Conservation (phyloP, 2,329 filamentous ascomycete genomes). For the Fusarium sp. region DNA sequence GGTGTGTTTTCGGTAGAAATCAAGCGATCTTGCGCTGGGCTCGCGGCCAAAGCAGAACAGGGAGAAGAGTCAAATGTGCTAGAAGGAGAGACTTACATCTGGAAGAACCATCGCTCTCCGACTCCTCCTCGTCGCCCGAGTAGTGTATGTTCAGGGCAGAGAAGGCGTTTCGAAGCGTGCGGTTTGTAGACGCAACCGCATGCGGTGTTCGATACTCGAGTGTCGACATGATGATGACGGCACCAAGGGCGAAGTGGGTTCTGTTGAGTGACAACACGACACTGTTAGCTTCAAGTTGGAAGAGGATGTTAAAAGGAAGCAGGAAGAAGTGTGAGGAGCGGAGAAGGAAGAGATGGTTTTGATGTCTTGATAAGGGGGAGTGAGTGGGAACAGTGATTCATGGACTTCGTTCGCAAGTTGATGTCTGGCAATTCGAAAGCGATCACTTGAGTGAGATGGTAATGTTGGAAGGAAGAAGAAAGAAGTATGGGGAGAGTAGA, state of each 20-base stretch:
- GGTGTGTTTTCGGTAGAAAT: neutral
- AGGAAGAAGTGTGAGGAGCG: neutral
- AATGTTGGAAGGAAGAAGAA: neutral
- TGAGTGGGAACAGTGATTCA: neutral
- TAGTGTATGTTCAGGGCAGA: constrained; percentile 2
- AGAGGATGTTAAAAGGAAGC: neutral
- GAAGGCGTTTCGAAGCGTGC: constrained; percentile 15
- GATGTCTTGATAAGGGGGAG: neutral
- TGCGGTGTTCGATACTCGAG: constrained; percentile 9
- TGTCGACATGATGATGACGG: constrained; percentile 17
- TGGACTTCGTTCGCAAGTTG: neutral
- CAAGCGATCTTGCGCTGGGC: neutral
- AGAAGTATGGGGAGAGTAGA: neutral
- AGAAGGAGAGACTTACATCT: constrained; percentile 12
- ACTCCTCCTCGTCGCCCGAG: neutral
- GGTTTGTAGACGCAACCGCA: neutral
- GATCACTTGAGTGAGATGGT: neutral
- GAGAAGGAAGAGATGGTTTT: neutral
- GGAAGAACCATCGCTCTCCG: neutral
- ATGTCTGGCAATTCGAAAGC: neutral
- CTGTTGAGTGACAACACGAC: neutral
- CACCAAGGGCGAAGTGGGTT: neutral
- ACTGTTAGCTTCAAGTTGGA: neutral
- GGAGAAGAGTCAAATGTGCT: neutral
- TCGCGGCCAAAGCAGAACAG: neutral